A percentile compares a stretch with the other conserved stretches of the same genome.
Evolutionary conservation across 2,329 filamentous ascomycete genomes (phyloP).

Genomic region (Emmonsiellopsis sp.): DNA sequence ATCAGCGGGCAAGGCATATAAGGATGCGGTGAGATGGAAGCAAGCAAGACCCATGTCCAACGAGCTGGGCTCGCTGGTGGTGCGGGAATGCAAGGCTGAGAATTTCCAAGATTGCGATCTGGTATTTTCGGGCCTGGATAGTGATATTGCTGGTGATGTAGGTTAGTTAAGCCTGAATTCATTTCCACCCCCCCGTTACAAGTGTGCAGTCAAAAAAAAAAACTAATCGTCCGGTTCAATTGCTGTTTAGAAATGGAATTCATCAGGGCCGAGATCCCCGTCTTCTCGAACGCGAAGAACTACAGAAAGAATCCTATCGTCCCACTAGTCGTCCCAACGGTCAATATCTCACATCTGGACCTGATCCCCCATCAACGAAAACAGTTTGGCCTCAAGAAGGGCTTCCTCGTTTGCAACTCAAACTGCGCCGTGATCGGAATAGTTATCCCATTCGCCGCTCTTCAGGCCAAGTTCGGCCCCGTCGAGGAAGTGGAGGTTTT

Average conservation of each 20-base stretch:
- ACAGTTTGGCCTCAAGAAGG: slow-evolving; percentile 63
- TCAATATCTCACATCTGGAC: slow-evolving; percentile 80
- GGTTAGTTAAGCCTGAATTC: slow-evolving; percentile 45
- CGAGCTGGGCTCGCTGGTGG: slow-evolving; percentile 65
- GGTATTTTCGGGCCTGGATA: slow-evolving; percentile 86
- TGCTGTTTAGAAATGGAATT: slow-evolving; percentile 68
- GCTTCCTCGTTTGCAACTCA: slow-evolving; percentile 94
- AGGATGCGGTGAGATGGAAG: slow-evolving; percentile 92
- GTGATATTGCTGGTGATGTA: slow-evolving; percentile 83
- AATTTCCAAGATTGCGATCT: slow-evolving; percentile 86
- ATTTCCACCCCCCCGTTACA: background rate
- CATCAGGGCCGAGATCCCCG: slow-evolving; percentile 72
- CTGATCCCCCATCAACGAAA: slow-evolving; percentile 82
- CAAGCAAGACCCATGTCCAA: slow-evolving; percentile 74
- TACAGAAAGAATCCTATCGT: slow-evolving; percentile 84
- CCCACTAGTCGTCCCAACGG: slow-evolving; percentile 87
- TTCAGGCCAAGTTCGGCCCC: slow-evolving; percentile 79
- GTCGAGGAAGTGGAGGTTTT: slow-evolving; percentile 70
- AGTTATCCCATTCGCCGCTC: slow-evolving; percentile 86
- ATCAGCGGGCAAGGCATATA: slow-evolving; percentile 88
- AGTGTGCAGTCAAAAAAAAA: background rate
- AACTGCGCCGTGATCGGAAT: slow-evolving; percentile 97
- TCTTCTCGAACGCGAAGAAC: slow-evolving; percentile 98
- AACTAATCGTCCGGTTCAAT: slow-evolving; percentile 1
- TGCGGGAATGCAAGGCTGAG: slow-evolving; percentile 72